Conservation (phyloP, 306 rosid genomes). For the Inga laurina region DNA sequence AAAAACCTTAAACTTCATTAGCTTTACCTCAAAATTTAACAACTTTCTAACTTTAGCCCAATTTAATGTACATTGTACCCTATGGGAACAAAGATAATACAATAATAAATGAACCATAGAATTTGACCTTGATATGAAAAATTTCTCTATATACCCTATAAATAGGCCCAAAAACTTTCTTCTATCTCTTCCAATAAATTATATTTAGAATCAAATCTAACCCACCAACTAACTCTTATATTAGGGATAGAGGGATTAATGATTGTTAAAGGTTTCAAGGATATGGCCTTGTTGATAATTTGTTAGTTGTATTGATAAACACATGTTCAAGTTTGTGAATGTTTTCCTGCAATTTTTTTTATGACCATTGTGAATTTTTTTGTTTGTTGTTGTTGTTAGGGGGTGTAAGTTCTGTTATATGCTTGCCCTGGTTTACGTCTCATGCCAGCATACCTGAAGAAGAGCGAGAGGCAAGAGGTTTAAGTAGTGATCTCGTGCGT, state of each 20-base stretch:
- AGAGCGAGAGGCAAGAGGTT: slow-evolving; percentile 76
- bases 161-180: no score
- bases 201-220: background rate
- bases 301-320: background rate
- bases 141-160: no score
- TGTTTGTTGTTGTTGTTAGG: slow-evolving; percentile 42
- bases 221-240: background rate
- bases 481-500: slow-evolving; percentile 79
- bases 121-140: no score
- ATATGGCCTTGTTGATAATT: no score
- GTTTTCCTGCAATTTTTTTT: no score
- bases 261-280: background rate
- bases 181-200: background rate
- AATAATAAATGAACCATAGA: no score
- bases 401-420: slow-evolving; percentile 85
- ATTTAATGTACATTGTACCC: no score
- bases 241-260: no score
- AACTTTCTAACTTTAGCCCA: no score
- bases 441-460: slow-evolving; percentile 87
- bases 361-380: slow-evolving; percentile 1
- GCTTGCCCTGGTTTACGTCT: slow-evolving; percentile 86
- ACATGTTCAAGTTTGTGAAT: background rate
- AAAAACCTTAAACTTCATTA: no score
- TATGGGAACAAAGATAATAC: no score
- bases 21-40: no score